Conservation (phyloP, 176 grass and related monocot species). For the Musa beccarii region DNA sequence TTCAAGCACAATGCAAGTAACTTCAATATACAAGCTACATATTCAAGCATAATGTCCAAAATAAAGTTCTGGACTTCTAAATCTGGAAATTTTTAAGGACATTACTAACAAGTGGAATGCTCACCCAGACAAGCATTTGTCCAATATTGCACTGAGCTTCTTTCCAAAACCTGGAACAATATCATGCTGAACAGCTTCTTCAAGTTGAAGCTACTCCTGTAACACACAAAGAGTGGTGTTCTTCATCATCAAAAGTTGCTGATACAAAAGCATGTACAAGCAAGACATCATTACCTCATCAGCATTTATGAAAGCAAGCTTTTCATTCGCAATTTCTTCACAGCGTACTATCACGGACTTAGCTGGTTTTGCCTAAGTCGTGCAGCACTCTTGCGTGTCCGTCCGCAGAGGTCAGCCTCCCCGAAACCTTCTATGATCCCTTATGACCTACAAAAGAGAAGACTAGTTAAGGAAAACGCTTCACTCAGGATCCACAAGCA, state of each 20-base stretch:
- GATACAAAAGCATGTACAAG: constrained; percentile 13
- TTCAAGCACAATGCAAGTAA: neutral
- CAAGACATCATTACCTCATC: constrained; percentile 57
- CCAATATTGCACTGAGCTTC: constrained; percentile 33
- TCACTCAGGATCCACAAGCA: too few relatives aligned
- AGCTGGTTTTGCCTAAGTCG: too few relatives aligned
- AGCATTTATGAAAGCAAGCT: constrained; percentile 38
- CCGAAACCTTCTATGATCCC: too few relatives aligned
- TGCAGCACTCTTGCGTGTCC: too few relatives aligned
- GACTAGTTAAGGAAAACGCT: too few relatives aligned
- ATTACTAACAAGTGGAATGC: constrained; percentile 15
- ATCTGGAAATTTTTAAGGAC: neutral
- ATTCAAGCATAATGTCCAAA: neutral
- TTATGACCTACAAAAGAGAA: too few relatives aligned
- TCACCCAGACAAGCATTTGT: constrained; percentile 86
- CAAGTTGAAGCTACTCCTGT: constrained; percentile 85
- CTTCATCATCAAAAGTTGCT: constrained; percentile 8
- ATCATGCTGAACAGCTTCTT: constrained; percentile 78
- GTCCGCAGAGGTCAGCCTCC: too few relatives aligned
- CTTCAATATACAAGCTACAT: neutral
- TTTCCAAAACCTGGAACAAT: constrained; percentile 78
- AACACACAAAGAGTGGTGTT: constrained; percentile 19
- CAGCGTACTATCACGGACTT: constrained; percentile 26
- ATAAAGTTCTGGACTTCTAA: neutral
- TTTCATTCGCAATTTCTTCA: constrained; percentile 96